phyloP scores from a whole-genome alignment of 257 asterid species.

The Salvia splendens region DNA sequence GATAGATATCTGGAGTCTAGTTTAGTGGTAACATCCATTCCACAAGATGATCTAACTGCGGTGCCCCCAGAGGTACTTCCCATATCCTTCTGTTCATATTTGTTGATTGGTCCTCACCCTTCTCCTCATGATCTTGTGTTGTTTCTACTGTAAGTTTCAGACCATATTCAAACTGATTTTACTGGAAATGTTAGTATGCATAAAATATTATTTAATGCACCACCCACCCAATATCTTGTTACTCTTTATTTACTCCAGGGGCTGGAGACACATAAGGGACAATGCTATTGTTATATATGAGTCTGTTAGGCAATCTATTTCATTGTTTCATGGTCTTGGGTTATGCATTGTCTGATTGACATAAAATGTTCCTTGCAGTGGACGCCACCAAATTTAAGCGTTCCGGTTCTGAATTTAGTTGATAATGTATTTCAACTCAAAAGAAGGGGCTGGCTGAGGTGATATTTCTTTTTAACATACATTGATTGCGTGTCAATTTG shows the following conservation, averaged over 20 bases:
- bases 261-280: constrained; percentile 8
- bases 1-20: constrained; percentile 50
- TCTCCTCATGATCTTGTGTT: constrained; percentile 17
- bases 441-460: constrained; percentile 99
- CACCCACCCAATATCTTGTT: constrained; percentile 28
- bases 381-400: constrained; percentile 92
- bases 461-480: constrained; percentile 32
- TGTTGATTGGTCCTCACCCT: constrained; percentile 1
- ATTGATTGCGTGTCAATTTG: constrained; percentile 11
- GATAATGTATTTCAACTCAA: constrained; percentile 95
- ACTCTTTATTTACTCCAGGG: constrained; percentile 22
- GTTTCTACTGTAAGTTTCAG: constrained; percentile 8
- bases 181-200: constrained; percentile 16
- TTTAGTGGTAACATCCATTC: constrained; percentile 55
- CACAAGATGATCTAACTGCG: constrained; percentile 62
- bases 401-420: constrained; percentile 90
- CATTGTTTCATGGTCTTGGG: constrained; percentile 23
- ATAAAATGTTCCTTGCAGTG: constrained; percentile 64
- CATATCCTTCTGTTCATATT: constrained; percentile 26
- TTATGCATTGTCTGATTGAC: constrained; percentile 32
- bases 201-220: constrained; percentile 17
- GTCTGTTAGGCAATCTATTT: constrained; percentile 18
- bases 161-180: constrained; percentile 1
- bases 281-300: constrained; percentile 9
- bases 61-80: constrained; percentile 89